These are phyloP conservation scores for Peziza echinospora DNA, from an alignment of 495 filamentous ascomycete species.

Conservation along the genomic window DNA sequence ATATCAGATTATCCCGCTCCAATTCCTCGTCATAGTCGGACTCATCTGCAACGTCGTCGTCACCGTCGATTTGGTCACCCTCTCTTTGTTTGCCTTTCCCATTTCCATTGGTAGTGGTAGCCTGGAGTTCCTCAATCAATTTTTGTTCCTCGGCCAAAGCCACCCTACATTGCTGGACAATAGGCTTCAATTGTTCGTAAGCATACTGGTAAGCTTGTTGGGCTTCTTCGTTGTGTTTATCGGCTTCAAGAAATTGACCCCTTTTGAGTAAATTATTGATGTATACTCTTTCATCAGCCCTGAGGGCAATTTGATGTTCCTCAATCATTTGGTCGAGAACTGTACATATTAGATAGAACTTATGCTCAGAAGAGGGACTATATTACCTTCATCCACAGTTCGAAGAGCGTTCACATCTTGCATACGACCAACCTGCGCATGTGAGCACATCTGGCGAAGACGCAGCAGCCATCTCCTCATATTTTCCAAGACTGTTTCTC, in stretches of 20 bases:
- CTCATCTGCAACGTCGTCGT: conserved; percentile 23
- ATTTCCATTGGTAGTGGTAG: conserved; percentile 5
- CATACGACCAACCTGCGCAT: conserved; percentile 52
- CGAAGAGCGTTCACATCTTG: too few relatives aligned
- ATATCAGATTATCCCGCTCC: too few relatives aligned
- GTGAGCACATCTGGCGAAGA: conserved; percentile 68
- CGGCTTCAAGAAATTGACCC: conserved; percentile 36
- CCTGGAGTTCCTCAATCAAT: conserved; percentile 3
- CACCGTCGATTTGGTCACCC: conserved; percentile 20
- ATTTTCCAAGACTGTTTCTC: conserved; percentile 23
- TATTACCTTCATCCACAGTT: too few relatives aligned
- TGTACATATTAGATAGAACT: too few relatives aligned
- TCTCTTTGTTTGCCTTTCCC: conserved; percentile 8
- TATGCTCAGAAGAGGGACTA: too few relatives aligned
- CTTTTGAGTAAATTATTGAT: conserved; percentile 38
- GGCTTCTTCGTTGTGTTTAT: conserved; percentile 30
- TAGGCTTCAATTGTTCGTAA: conserved; percentile 27
- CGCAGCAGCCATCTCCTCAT: conserved; percentile 39
- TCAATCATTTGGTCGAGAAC: too few relatives aligned
- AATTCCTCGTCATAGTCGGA: conserved; percentile 15
- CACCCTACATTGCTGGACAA: conserved; percentile 43
- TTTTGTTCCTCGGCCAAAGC: conserved; percentile 32
- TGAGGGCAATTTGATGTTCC: too few relatives aligned
- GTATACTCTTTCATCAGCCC: conserved; percentile 42
- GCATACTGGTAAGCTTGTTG: conserved; percentile 44